Conservation (phyloP, 2,329 filamentous ascomycete genomes). For the Capronia epimyces region DNA sequence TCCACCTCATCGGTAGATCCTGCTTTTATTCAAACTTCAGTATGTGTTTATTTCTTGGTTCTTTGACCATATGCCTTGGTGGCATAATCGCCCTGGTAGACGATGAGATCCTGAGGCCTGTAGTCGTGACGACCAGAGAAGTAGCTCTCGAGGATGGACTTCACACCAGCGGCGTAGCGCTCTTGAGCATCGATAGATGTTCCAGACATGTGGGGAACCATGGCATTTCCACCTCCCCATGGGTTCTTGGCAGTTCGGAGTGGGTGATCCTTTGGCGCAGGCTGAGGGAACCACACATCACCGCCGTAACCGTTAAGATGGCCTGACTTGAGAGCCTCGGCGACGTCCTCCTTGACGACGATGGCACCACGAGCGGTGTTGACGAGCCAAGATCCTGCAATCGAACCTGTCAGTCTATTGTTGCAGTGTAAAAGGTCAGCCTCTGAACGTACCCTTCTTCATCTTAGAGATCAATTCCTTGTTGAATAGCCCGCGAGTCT, state of each 20-base stretch:
- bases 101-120: conserved; percentile 82
- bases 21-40: background rate
- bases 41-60: conserved; percentile 24
- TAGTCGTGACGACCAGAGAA: conserved; percentile 85
- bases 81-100: conserved; percentile 82
- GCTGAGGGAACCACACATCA: conserved; percentile 86
- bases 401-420: background rate
- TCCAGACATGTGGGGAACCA: conserved; percentile 98
- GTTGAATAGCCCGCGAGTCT: conserved; percentile 94
- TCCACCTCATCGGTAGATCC: too few species aligned
- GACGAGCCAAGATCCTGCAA: conserved; percentile 79
- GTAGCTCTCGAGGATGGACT: conserved; percentile 88
- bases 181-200: conserved; percentile 97
- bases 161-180: conserved; percentile 80
- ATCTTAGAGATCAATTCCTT: conserved; percentile 98
- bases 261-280: conserved; percentile 85
- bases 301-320: conserved; percentile 55
- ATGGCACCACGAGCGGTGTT: conserved; percentile 99
- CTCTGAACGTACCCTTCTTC: conserved; percentile 70
- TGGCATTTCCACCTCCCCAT: conserved; percentile 95
- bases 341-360: conserved; percentile 98
- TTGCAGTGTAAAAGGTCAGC: conserved; percentile 6
- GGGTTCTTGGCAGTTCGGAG: conserved; percentile 90
- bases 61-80: conserved; percentile 89
- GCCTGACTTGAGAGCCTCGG: conserved; percentile 82